Percentiles rank a stretch among this genome's conserved stretches.
Evolutionary conservation across 2,329 filamentous ascomycete species (phyloP).

Genomic region (Penicillium sp.): DNA sequence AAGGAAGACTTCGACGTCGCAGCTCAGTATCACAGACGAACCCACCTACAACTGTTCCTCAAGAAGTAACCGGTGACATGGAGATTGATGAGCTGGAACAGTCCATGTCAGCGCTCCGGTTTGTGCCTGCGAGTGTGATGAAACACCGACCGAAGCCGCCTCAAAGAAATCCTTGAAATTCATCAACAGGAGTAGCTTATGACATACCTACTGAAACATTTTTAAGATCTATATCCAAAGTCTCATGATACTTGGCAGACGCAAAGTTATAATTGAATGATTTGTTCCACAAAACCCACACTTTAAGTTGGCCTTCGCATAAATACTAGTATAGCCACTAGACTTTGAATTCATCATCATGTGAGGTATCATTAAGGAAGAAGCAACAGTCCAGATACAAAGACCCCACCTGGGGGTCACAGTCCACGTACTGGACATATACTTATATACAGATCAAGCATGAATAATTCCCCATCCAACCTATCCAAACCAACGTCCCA

Average conservation of each 20-base stretch:
- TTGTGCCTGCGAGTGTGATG: constrained; percentile 49
- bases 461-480: constrained; percentile 8
- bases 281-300: neutral
- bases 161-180: constrained; percentile 17
- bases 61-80: constrained; percentile 25
- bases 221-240: neutral
- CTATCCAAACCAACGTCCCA: constrained; percentile 9
- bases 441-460: constrained; percentile 21
- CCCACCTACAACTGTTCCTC: constrained; percentile 4
- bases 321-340: too few relatives aligned
- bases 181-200: neutral
- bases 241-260: neutral
- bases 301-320: neutral
- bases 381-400: constrained; percentile 2
- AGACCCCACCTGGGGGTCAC: neutral
- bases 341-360: neutral
- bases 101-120: constrained; percentile 51
- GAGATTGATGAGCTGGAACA: constrained; percentile 44
- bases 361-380: constrained; percentile 5
- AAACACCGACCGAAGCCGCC: constrained; percentile 31
- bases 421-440: neutral
- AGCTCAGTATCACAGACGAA: constrained; percentile 34
- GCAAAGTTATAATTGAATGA: neutral
- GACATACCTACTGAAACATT: neutral
- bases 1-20: constrained; percentile 38